Percentiles rank a stretch among this genome's conserved stretches.
phyloP scores from a whole-genome alignment of 2,329 filamentous ascomycete species.

The Dactylonectria estremocensis region DNA sequence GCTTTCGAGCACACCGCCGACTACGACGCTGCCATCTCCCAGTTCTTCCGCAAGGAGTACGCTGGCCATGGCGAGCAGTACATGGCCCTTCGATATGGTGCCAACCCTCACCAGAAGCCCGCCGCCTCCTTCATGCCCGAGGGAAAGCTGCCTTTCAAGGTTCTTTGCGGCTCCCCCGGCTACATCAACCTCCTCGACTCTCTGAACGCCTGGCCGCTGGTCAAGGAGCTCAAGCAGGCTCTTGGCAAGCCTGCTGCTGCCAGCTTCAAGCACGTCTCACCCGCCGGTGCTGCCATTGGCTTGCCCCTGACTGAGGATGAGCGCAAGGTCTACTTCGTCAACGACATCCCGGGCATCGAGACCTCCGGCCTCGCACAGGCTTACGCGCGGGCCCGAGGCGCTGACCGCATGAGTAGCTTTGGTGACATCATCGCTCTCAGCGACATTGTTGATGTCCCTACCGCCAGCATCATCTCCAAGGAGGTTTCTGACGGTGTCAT shows the following conservation, averaged over 20 bases:
- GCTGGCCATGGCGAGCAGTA: constrained; percentile 88
- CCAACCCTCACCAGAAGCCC: constrained; percentile 98
- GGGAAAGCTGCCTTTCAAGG: constrained; percentile 91
- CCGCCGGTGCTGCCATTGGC: constrained; percentile 94
- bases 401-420: constrained; percentile 99
- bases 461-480: constrained; percentile 96
- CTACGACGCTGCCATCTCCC: constrained; percentile 94
- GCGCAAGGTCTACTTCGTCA: constrained; percentile 98
- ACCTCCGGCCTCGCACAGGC: constrained; percentile 90
- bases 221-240: constrained; percentile 94
- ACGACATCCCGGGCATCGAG: constrained; percentile 92
- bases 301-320: constrained; percentile 88
- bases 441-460: constrained; percentile 90
- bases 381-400: constrained; percentile 94
- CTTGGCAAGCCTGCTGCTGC: constrained; percentile 91
- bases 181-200: constrained; percentile 98
- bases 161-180: constrained; percentile 88
- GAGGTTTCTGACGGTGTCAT: constrained; percentile 98
- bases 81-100: constrained; percentile 90
- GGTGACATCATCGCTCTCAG: constrained; percentile 96
- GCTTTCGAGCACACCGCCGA: constrained; percentile 98
- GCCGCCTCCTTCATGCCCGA: constrained; percentile 85
- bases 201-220: constrained; percentile 95
- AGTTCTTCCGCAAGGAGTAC: constrained; percentile 98
- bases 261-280: constrained; percentile 99